Conservation (phyloP, 139 green algal genomes). For the Trebouxia sp. region DNA sequence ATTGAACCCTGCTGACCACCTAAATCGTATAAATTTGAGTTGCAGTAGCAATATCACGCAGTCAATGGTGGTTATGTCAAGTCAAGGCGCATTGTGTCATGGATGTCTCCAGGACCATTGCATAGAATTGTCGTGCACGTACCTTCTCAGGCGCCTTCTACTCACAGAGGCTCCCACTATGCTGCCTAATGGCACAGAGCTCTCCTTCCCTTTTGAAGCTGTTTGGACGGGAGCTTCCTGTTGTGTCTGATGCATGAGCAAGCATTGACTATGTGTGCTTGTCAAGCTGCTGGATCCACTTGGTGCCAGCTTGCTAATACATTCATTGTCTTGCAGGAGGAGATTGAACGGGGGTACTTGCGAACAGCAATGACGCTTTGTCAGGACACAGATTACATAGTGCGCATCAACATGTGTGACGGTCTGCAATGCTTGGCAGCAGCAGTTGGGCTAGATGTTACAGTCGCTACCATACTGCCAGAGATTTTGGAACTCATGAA, state of each 20-base stretch:
- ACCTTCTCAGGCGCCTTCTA: too few species aligned
- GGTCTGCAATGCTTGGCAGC: constrained; percentile 13
- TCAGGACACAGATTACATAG: constrained; percentile 33
- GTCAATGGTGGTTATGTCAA: too few species aligned
- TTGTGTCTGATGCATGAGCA: too few species aligned
- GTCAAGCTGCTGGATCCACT: not conserved
- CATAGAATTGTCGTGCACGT: too few species aligned
- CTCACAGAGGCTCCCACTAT: too few species aligned
- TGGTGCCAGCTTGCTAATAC: not conserved
- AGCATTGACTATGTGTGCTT: too few species aligned
- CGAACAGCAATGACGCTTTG: constrained; percentile 28
- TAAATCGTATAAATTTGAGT: not conserved
- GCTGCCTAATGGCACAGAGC: too few species aligned
- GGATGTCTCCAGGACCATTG: too few species aligned
- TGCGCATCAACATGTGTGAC: constrained; percentile 34
- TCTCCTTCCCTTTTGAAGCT: too few species aligned
- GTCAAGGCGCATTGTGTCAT: too few species aligned
- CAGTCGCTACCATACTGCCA: constrained; percentile 18
- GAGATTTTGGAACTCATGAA: constrained; percentile 34
- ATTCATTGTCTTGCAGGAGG: constrained; percentile 19
- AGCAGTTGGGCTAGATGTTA: constrained; percentile 27
- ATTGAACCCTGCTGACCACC: not conserved
- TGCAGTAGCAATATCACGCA: not conserved
- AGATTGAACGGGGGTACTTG: constrained; percentile 27
- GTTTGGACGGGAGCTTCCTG: too few species aligned